Evolutionary conservation across 202 grass and related monocot genomes (phyloP).

Genomic region (Dendrocalamus latiflorus): DNA sequence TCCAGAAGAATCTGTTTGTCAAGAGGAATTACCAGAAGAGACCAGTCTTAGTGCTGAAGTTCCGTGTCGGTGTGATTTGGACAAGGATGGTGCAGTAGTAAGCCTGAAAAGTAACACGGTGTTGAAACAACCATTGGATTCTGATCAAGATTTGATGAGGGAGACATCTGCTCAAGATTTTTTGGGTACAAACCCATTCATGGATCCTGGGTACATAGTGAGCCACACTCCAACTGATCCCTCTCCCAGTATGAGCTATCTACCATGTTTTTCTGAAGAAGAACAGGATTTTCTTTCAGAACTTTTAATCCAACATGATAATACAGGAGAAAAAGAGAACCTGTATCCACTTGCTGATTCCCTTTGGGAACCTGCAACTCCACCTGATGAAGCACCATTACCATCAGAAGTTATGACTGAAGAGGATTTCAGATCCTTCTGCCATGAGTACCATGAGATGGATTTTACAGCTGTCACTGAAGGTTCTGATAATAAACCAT

Average conservation of each 20-base stretch:
- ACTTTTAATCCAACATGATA: slow-evolving; percentile 31
- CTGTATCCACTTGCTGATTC: slow-evolving; percentile 34
- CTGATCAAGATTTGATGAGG: slow-evolving; percentile 28
- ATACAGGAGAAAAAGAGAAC: slow-evolving; percentile 32
- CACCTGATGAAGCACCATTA: slow-evolving; percentile 49
- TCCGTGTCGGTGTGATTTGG: slow-evolving; percentile 17
- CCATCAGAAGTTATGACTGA: slow-evolving; percentile 48
- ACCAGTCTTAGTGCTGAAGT: slow-evolving; percentile 15
- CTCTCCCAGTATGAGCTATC: slow-evolving; percentile 3
- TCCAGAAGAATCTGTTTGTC: slow-evolving; percentile 30
- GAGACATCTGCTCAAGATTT: slow-evolving; percentile 40
- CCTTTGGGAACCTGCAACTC: slow-evolving; percentile 62
- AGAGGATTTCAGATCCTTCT: slow-evolving; percentile 43
- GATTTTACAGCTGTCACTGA: slow-evolving; percentile 25
- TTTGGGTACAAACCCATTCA: slow-evolving; percentile 42
- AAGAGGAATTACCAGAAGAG: slow-evolving; percentile 31
- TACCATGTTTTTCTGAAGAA: slow-evolving; percentile 33
- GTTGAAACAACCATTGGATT: slow-evolving; percentile 19
- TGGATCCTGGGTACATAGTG: slow-evolving; percentile 32
- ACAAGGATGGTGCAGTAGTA: slow-evolving; percentile 24
- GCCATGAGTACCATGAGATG: slow-evolving; percentile 47
- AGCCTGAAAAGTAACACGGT: slow-evolving; percentile 10
- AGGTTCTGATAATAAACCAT: slow-evolving; percentile 31
- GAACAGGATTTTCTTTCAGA: no score
- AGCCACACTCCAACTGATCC: slow-evolving; percentile 25